These are phyloP conservation scores for Poa annua DNA, from an alignment of 176 grass and related monocot genomes.

Conservation along the genomic window DNA sequence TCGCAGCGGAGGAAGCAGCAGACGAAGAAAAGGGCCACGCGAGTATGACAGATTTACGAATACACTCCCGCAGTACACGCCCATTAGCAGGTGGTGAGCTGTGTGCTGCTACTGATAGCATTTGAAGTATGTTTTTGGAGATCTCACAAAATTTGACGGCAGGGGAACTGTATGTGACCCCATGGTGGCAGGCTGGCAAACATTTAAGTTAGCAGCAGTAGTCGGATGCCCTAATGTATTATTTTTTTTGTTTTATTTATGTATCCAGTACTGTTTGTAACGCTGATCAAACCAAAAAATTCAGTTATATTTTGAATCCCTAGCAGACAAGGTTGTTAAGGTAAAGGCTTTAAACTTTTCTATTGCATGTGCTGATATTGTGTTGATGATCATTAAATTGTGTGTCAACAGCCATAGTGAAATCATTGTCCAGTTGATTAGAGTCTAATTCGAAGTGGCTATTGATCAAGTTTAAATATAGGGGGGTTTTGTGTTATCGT, in stretches of 20 bases:
- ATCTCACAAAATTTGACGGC: not conserved
- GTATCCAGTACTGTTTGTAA: slow-evolving; percentile 12
- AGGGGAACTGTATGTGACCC: not conserved
- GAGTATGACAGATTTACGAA: slow-evolving; percentile 66
- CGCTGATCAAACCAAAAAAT: not conserved
- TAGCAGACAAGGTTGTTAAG: not conserved
- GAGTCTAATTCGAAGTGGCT: not conserved
- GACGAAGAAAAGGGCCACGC: slow-evolving; percentile 42
- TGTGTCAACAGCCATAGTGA: not conserved
- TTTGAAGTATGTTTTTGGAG: slow-evolving; percentile 1
- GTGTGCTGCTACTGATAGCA: not conserved
- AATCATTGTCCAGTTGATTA: not conserved
- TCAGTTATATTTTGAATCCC: slow-evolving; percentile 20
- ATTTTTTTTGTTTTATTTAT: slow-evolving; percentile 31
- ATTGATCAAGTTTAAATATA: too few relatives aligned
- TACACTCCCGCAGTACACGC: slow-evolving; percentile 45
- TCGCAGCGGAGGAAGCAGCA: slow-evolving; percentile 47
- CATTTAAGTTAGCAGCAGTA: not conserved
- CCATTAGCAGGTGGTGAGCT: slow-evolving; percentile 56
- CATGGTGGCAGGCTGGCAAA: slow-evolving; percentile 15
- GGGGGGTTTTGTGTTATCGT: too few relatives aligned
- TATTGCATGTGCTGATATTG: not conserved
- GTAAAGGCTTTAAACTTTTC: not conserved
- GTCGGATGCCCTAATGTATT: not conserved
- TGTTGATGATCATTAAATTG: not conserved